Evolutionary conservation across 192 early-diverging fungal species (phyloP).

Genomic region (Umbelopsis sp.): DNA sequence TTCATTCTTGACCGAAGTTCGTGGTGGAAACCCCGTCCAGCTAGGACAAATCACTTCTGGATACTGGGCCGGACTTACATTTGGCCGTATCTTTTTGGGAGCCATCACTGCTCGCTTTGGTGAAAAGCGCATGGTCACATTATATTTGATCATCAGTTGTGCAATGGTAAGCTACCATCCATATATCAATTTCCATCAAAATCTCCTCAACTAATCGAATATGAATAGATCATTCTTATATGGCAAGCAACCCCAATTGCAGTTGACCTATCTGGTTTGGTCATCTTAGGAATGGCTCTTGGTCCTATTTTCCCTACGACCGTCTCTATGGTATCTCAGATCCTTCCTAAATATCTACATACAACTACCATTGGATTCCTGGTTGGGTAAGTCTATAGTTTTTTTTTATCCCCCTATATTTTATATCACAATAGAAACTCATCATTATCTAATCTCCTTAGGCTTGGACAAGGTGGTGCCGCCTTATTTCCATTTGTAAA

Average conservation of each 20-base stretch:
- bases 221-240: background rate
- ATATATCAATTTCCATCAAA: background rate
- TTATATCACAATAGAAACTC: background rate
- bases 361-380: conserved; percentile 36
- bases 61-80: conserved; percentile 30
- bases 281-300: conserved; percentile 26
- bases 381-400: conserved; percentile 20
- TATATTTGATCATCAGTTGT: conserved; percentile 20
- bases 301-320: conserved; percentile 34
- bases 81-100: conserved; percentile 31
- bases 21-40: conserved; percentile 18
- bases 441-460: background rate
- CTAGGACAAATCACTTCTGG: conserved; percentile 27
- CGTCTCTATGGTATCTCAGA: conserved; percentile 26
- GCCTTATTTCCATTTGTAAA: conserved; percentile 29
- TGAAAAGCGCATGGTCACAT: conserved; percentile 29
- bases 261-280: background rate
- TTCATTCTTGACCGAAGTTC: conserved; percentile 28
- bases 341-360: conserved; percentile 25
- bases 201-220: background rate
- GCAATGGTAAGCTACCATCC: background rate
- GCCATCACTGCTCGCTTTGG: conserved; percentile 25
- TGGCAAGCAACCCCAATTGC: conserved; percentile 5
- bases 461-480: conserved; percentile 26
- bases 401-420: background rate